phyloP scores from a whole-genome alignment of 1,284 basidiomycete genomes.

The Tausonia pullulans region DNA sequence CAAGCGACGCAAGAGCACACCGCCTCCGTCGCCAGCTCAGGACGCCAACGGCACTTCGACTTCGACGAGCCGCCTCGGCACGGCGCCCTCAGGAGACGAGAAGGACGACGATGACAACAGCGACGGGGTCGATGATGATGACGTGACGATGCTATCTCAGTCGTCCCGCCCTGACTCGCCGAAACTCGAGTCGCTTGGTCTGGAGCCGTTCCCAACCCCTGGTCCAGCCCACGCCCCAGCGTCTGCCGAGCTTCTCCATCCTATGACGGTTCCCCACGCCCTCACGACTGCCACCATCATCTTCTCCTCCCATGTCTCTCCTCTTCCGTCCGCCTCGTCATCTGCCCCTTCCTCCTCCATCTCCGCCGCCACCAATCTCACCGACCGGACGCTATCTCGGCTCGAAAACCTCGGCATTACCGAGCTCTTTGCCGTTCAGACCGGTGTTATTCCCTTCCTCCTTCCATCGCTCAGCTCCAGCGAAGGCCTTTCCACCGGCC shows the following conservation, averaged over 20 bases:
- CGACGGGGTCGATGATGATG: constrained; percentile 15
- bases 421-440: constrained; percentile 53
- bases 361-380: background rate
- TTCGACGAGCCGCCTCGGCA: background rate
- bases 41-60: background rate
- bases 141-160: constrained; percentile 16
- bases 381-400: background rate
- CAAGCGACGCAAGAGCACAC: no score
- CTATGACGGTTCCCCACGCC: constrained; percentile 9
- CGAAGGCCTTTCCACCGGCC: constrained; percentile 30
- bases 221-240: background rate
- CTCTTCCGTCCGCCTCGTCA: background rate
- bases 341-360: background rate
- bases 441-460: constrained; percentile 64
- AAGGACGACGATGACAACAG: constrained; percentile 18
- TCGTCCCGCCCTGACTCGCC: constrained; percentile 15
- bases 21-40: constrained; percentile 11
- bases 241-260: constrained; percentile 7
- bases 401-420: constrained; percentile 8
- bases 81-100: constrained; percentile 5
- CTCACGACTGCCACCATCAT: constrained; percentile 8
- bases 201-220: constrained; percentile 9
- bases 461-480: constrained; percentile 39
- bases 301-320: constrained; percentile 4
- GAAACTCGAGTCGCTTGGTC: background rate